These are phyloP conservation scores for Rhododendron kiyosumense DNA, from an alignment of 148 eudicot species.

Conservation along the genomic window DNA sequence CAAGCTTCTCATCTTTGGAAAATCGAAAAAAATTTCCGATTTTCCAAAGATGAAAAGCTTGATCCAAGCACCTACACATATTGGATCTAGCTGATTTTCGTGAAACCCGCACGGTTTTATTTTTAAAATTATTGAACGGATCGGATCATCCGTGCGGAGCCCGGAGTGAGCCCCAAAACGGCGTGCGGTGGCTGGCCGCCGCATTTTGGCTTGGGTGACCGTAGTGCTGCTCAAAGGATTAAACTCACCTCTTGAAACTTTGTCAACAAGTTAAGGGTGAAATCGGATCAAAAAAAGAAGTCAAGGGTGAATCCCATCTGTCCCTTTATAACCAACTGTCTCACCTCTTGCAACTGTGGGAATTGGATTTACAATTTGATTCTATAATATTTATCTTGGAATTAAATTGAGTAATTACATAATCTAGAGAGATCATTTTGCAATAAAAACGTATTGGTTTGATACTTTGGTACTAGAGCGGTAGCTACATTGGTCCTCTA, in stretches of 20 bases:
- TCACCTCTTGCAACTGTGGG: not conserved
- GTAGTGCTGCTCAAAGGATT: not conserved
- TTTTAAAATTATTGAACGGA: no score
- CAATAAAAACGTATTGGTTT: not conserved
- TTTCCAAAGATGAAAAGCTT: no score
- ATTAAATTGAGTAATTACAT: not conserved
- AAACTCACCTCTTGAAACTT: not conserved
- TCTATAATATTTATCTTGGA: not conserved
- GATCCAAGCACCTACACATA: no score
- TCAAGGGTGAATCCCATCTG: not conserved
- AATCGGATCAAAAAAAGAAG: not conserved
- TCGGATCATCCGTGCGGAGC: no score
- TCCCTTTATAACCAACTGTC: not conserved
- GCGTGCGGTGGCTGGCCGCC: no score
- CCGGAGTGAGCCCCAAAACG: no score
- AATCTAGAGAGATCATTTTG: not conserved
- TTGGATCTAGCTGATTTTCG: no score
- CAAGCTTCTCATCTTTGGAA: no score
- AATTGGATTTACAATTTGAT: not conserved
- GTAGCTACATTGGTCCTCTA: no score
- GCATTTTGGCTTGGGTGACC: no score
- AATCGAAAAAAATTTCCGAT: no score
- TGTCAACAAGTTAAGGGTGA: not conserved
- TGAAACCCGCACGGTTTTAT: no score
- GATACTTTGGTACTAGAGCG: not conserved